Conservation (phyloP, 768 basidiomycete genomes). For the Mycena galopus region DNA sequence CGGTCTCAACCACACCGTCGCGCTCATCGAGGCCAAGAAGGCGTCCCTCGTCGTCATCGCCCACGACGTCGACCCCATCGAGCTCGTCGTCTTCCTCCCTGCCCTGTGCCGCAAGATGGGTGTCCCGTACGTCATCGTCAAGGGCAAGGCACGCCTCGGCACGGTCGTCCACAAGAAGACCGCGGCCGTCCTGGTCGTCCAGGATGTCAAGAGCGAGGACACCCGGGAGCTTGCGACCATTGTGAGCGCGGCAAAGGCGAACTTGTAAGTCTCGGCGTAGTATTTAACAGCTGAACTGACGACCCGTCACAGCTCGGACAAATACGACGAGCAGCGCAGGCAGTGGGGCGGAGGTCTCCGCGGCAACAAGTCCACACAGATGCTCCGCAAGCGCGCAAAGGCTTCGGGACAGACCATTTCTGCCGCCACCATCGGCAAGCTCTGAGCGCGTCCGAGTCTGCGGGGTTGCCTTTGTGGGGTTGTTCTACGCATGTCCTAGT, state of each 20-base stretch:
- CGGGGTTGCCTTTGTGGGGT: no score
- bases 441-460: no score
- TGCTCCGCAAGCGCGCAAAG: slow-evolving; percentile 95
- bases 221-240: slow-evolving; percentile 92
- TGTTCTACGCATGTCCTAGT: no score
- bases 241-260: slow-evolving; percentile 94
- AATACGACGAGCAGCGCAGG: slow-evolving; percentile 92
- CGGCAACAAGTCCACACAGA: slow-evolving; percentile 94
- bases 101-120: slow-evolving; percentile 99
- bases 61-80: slow-evolving; percentile 99
- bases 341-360: slow-evolving; percentile 97
- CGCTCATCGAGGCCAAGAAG: slow-evolving; percentile 98
- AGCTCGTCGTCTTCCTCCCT: slow-evolving; percentile 98
- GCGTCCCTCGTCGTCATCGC: slow-evolving; percentile 95
- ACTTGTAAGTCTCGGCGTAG: slow-evolving; percentile 78
- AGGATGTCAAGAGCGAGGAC: slow-evolving; percentile 97
- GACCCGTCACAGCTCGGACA: slow-evolving; percentile 74
- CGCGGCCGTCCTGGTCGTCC: slow-evolving; percentile 88
- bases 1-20: slow-evolving; percentile 96
- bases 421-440: slow-evolving; percentile 71
- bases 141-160: slow-evolving; percentile 98
- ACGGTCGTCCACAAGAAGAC: slow-evolving; percentile 99
- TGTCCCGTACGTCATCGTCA: slow-evolving; percentile 98
- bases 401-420: slow-evolving; percentile 79
- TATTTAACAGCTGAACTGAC: slow-evolving; percentile 14